Evolutionary conservation across 2,329 filamentous ascomycete species (phyloP), one percentile per base, ranked within the genome.

Genomic region (Sporothrix curviconia): DNA sequence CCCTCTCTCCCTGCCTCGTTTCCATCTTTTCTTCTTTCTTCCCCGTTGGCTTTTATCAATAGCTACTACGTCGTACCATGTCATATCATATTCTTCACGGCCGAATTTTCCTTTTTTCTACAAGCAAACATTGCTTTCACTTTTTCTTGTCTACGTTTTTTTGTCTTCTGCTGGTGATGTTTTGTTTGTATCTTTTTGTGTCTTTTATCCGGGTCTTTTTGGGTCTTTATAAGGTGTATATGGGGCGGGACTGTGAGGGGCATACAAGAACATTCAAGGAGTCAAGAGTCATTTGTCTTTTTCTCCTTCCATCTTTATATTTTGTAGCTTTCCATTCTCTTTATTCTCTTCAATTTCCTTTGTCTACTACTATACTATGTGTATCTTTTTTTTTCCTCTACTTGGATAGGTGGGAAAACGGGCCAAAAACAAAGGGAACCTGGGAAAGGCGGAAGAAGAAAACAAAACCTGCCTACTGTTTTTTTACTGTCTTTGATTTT

Each of bases 61-160:
- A 44, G 43, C 28, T 44, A 37, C 28, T 36, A 50, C 51, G 51
- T 51, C 39, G 44, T 32, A 30, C 8, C 49, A 53, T 53, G 40
- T 55, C 46, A 32, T 55, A 51, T 39, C 42, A 50, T 57, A 53
- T 22, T 49, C 25, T 15, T 46, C 30, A 58, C 51, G 57, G 57
- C 57, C 52, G 49, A 22, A 39, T 53, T 44, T 4, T 36, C 34
- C 17, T 43, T 42, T 25, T 42, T 42, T 32, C 15, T 24, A 9
- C 36, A 15, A 2, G 15, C n/a, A n/a, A n/a, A n/a, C n/a, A n/a
- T n/a, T n/a, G n/a, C n/a, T n/a, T 17, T 30, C n/a, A 19, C 30
- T 39, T 11, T 55, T 17, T 34, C 28, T n/a, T 6, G 30, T 12
- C 4, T 40, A n/a, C n/a, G n/a, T 32, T 47, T 15, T n/a, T 15